A percentile compares a stretch with the other conserved stretches of the same genome.
phyloP scores from a whole-genome alignment of 108 stramenopile genomes.

The Seminavis robusta region DNA sequence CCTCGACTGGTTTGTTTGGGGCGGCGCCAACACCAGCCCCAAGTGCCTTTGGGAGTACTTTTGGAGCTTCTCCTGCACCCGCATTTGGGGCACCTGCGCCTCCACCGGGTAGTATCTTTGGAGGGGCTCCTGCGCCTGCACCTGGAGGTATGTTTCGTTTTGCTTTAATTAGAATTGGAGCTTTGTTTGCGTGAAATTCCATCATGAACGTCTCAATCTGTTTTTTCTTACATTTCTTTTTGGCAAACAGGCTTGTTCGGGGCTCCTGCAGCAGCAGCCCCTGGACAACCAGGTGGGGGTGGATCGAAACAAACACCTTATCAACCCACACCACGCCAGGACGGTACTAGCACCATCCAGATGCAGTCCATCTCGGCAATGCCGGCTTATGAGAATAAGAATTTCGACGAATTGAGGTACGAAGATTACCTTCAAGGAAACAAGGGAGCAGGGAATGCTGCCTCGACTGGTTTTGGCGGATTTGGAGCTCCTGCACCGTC shows the following conservation, averaged over 20 bases:
- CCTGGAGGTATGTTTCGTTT: no score
- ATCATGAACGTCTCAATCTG: no score
- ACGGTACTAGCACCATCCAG: constrained; percentile 62
- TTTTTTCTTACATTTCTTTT: constrained; percentile 66
- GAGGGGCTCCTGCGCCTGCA: constrained; percentile 43
- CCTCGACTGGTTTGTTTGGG: constrained; percentile 46
- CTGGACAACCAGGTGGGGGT: constrained; percentile 24
- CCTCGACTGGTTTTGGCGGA: constrained; percentile 23
- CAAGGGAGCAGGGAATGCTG: constrained; percentile 38
- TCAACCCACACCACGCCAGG: constrained; percentile 29
- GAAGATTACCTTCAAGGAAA: constrained; percentile 89
- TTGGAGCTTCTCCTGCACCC: constrained; percentile 41
- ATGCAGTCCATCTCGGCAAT: constrained; percentile 86
- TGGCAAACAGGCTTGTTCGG: constrained; percentile 55
- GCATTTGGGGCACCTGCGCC: constrained; percentile 47
- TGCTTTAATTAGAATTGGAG: no score
- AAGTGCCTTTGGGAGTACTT: constrained; percentile 35
- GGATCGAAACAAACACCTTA: constrained; percentile 36
- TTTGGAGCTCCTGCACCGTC: constrained; percentile 52
- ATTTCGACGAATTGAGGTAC: constrained; percentile 87
- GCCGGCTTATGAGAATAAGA: constrained; percentile 79
- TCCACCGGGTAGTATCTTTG: constrained; percentile 65
- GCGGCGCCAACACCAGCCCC: constrained; percentile 33
- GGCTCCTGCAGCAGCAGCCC: constrained; percentile 41
- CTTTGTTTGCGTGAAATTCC: no score